phyloP scores from a whole-genome alignment of 2,329 filamentous ascomycete genomes.

The Aureobasidium pullulans region DNA sequence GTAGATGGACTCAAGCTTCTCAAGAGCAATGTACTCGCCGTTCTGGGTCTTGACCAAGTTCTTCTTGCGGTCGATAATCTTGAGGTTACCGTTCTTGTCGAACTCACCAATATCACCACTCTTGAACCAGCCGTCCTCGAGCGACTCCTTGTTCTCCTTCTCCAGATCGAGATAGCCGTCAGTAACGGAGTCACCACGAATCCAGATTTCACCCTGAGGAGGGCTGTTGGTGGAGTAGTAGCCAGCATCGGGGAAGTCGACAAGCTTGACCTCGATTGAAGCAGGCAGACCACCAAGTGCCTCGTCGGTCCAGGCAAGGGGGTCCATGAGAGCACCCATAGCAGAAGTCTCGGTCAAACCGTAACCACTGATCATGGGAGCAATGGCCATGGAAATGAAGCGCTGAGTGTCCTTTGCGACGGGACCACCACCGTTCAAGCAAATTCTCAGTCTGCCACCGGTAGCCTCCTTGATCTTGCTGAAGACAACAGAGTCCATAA shows the following conservation, averaged over 20 bases:
- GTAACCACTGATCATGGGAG: conserved; percentile 91
- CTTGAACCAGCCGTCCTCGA: conserved; percentile 91
- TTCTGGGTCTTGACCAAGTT: conserved; percentile 94
- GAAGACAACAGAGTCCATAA: conserved; percentile 81
- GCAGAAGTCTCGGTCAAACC: conserved; percentile 80
- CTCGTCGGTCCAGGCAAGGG: conserved; percentile 71
- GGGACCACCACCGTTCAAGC: conserved; percentile 90
- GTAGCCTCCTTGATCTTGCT: conserved; percentile 86
- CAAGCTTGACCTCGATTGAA: conserved; percentile 80
- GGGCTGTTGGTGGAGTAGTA: conserved; percentile 68
- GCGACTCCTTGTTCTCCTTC: conserved; percentile 69
- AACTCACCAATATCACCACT: conserved; percentile 94
- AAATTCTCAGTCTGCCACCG: conserved; percentile 78
- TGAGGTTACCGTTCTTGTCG: conserved; percentile 68
- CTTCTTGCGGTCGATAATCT: conserved; percentile 94
- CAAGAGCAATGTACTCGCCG: conserved; percentile 93
- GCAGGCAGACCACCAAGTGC: conserved; percentile 73
- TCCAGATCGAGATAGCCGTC: conserved; percentile 77
- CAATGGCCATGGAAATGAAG: conserved; percentile 87
- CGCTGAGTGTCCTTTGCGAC: conserved; percentile 80
- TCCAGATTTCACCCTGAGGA: conserved; percentile 87
- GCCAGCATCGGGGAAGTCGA: conserved; percentile 81
- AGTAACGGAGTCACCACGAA: conserved; percentile 70
- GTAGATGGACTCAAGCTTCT: conserved; percentile 90
- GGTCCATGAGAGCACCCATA: conserved; percentile 74